phyloP scores from a whole-genome alignment of 2,329 filamentous ascomycete genomes.

The Cercospora sp. region DNA sequence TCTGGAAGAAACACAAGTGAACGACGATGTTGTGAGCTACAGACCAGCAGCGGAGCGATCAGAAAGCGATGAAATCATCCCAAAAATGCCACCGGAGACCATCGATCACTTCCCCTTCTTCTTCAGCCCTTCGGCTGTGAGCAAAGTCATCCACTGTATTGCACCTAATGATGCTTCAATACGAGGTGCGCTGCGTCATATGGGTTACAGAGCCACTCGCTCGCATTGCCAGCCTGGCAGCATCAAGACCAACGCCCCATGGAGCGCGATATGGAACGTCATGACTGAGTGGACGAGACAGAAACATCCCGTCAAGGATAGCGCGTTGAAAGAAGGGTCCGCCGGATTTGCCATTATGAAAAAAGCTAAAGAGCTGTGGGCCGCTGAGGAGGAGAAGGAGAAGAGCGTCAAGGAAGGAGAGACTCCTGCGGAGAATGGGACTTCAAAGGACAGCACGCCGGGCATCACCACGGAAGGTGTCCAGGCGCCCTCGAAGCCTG shows the following conservation, averaged over 20 bases:
- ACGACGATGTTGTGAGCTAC: slow-evolving; percentile 21
- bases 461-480: slow-evolving; percentile 26
- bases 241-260: slow-evolving; percentile 91
- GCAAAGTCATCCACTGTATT: slow-evolving; percentile 74
- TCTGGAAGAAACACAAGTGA: slow-evolving; percentile 65
- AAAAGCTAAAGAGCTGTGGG: slow-evolving; percentile 44
- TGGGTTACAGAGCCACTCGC: slow-evolving; percentile 80
- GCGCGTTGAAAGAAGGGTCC: slow-evolving; percentile 66
- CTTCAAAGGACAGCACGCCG: slow-evolving; percentile 20
- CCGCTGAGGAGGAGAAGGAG: slow-evolving; percentile 67
- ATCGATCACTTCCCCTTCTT: slow-evolving; percentile 82
- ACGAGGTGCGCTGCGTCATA: slow-evolving; percentile 73
- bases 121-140: slow-evolving; percentile 72
- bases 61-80: slow-evolving; percentile 35
- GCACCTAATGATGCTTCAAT: slow-evolving; percentile 78
- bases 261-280: slow-evolving; percentile 85
- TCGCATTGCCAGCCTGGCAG: slow-evolving; percentile 88
- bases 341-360: slow-evolving; percentile 66
- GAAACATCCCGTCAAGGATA: slow-evolving; percentile 72
- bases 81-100: slow-evolving; percentile 58
- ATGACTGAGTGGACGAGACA: slow-evolving; percentile 90
- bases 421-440: slow-evolving; percentile 30
- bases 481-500: not conserved
- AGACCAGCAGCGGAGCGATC: slow-evolving; percentile 4
- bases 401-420: slow-evolving; percentile 36